These are phyloP conservation scores for Lizonia empirigonia DNA, from an alignment of 2,329 filamentous ascomycete genomes.

Conservation along the genomic window DNA sequence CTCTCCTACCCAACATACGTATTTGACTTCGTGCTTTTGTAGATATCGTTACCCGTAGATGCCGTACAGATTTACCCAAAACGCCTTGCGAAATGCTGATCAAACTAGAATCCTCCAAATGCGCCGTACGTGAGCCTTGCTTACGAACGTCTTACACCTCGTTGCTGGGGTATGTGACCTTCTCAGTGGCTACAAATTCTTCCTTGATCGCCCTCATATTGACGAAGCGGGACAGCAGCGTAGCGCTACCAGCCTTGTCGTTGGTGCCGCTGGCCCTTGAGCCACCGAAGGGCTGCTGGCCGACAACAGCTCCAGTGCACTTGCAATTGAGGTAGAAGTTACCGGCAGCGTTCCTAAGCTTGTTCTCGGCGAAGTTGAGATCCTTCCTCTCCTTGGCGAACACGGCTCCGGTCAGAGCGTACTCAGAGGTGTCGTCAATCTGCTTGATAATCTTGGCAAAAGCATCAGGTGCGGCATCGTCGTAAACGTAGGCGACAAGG, in stretches of 20 bases:
- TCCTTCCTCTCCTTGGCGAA: constrained; percentile 73
- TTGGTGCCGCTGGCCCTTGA: constrained; percentile 63
- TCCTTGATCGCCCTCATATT: constrained; percentile 63
- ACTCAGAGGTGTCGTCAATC: constrained; percentile 75
- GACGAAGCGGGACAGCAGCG: constrained; percentile 59
- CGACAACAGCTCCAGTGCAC: constrained; percentile 60
- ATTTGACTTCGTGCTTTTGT: constrained; percentile 4
- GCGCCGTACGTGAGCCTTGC: neutral
- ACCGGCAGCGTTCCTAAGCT: constrained; percentile 72
- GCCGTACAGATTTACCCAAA: constrained; percentile 2
- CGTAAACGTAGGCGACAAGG: constrained; percentile 76
- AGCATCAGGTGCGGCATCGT: constrained; percentile 65
- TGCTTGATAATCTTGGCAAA: constrained; percentile 66
- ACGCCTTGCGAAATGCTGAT: constrained; percentile 13
- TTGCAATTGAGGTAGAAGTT: constrained; percentile 91
- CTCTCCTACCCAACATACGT: neutral
- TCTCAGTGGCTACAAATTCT: constrained; percentile 56
- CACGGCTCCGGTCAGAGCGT: constrained; percentile 76
- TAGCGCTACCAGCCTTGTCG: constrained; percentile 62
- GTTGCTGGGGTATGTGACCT: constrained; percentile 61
- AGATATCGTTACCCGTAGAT: constrained; percentile 4
- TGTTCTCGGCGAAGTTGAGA: constrained; percentile 71
- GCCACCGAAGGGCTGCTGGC: constrained; percentile 60
- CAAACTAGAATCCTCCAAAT: neutral
- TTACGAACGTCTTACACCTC: constrained; percentile 37